These are phyloP conservation scores for Neurospora crassa DNA, from an alignment of 2,329 filamentous ascomycete species.

Conservation along the genomic window DNA sequence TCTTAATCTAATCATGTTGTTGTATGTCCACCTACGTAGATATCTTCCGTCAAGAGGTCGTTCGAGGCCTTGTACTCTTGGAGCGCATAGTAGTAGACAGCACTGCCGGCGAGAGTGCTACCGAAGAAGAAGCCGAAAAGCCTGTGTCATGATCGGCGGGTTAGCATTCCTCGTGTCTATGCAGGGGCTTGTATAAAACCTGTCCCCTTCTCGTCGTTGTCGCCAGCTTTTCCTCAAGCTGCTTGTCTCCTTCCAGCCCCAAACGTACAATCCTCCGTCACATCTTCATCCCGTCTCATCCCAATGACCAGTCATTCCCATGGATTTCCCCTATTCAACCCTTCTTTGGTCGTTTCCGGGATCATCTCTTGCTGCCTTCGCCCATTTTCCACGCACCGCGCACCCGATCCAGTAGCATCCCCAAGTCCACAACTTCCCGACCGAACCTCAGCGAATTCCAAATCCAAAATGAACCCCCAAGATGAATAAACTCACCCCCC, in stretches of 20 bases:
- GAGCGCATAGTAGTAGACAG: slow-evolving; percentile 86
- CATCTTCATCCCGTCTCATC: neutral
- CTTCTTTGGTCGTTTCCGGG: no score
- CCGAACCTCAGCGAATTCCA: no score
- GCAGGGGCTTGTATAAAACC: neutral
- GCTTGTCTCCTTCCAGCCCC: neutral
- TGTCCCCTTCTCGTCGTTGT: neutral
- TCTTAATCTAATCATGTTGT: neutral
- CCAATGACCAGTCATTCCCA: neutral
- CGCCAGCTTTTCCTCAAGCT: neutral
- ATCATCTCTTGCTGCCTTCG: neutral
- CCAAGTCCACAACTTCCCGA: no score
- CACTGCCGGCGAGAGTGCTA: slow-evolving; percentile 65
- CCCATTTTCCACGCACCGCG: no score
- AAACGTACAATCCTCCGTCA: neutral
- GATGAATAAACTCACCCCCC: slow-evolving; percentile 38
- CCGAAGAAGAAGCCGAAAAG: slow-evolving; percentile 89
- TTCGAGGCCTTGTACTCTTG: slow-evolving; percentile 92
- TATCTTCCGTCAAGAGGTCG: slow-evolving; percentile 88
- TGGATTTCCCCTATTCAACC: neutral
- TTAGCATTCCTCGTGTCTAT: neutral
- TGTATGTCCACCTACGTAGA: slow-evolving; percentile 61
- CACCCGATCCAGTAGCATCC: no score
- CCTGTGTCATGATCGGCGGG: slow-evolving; percentile 34
- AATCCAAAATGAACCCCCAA: no score